Percentiles rank a stretch among this genome's conserved stretches.
Evolutionary conservation across 305 asterid genomes (phyloP).

Genomic region (Rubia peregrina): DNA sequence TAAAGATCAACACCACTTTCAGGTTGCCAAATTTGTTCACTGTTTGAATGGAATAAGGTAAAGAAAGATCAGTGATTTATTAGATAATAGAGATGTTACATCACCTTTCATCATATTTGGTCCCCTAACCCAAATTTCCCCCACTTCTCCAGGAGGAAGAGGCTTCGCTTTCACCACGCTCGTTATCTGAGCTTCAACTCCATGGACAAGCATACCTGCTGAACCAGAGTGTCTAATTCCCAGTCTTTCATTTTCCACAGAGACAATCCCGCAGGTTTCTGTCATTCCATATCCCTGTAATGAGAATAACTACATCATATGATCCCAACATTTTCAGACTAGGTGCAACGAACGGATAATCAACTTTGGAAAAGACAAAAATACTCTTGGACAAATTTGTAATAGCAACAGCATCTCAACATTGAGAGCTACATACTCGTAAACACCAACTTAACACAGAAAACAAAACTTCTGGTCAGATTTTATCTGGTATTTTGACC

Average conservation of each 20-base stretch:
- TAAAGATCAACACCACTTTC: background rate
- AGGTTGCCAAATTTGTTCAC: background rate
- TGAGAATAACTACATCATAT: constrained; percentile 9
- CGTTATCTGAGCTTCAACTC: constrained; percentile 69
- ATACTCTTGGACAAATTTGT: background rate
- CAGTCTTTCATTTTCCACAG: constrained; percentile 41
- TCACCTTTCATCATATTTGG: constrained; percentile 84
- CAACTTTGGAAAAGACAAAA: background rate
- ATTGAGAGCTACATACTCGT: background rate
- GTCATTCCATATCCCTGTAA: constrained; percentile 98
- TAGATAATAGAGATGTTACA: background rate
- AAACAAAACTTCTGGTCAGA: too few species aligned
- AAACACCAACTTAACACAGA: background rate
- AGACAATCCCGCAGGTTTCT: constrained; percentile 78
- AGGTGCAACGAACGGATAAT: background rate
- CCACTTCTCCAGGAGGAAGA: constrained; percentile 76
- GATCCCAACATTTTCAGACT: constrained; percentile 8
- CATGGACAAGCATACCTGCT: constrained; percentile 60
- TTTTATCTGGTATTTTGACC: too few species aligned
- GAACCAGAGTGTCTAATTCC: constrained; percentile 84
- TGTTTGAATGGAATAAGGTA: background rate
- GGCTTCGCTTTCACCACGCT: constrained; percentile 60
- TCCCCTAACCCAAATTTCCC: constrained; percentile 94
- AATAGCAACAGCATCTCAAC: background rate
- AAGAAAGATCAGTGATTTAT: background rate